These are phyloP conservation scores for Plasmodium relictum DNA, from an alignment of 169 alveolate species.

Conservation along the genomic window DNA sequence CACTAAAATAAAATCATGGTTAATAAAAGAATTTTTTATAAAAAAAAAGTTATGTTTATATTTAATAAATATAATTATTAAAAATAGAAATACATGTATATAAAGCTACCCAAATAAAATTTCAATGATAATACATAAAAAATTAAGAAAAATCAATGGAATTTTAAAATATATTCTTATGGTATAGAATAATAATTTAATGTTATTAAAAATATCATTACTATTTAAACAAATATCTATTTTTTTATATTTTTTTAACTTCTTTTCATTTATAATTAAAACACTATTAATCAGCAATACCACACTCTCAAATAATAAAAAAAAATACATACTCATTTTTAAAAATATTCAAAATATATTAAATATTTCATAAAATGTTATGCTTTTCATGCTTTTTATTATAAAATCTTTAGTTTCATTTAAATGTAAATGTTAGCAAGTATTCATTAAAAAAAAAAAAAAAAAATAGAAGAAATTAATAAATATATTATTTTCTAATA, in stretches of 20 bases:
- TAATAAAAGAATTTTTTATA: too few relatives aligned
- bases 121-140: conserved; percentile 67
- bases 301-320: conserved; percentile 66
- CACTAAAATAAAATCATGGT: too few relatives aligned
- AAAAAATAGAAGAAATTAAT: not conserved
- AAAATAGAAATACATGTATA: not conserved
- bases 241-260: conserved; percentile 68
- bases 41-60: too few relatives aligned
- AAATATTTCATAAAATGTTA: conserved; percentile 5
- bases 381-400: conserved; percentile 11
- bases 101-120: conserved; percentile 59
- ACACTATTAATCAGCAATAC: conserved; percentile 76
- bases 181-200: conserved; percentile 67
- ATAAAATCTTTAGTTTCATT: not conserved
- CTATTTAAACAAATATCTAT: conserved; percentile 69
- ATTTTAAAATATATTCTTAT: conserved; percentile 75
- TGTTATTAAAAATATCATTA: conserved; percentile 72
- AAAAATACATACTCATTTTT: conserved; percentile 77
- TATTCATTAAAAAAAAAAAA: too few relatives aligned
- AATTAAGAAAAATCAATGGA: conserved; percentile 66
- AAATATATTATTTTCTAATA: not conserved
- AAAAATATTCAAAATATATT: conserved; percentile 1
- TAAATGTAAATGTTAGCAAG: too few relatives aligned
- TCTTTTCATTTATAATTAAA: conserved; percentile 76
- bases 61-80: too few relatives aligned